Evolutionary conservation across 1,284 basidiomycete genomes (phyloP), one percentile per base, ranked within the genome.

Genomic region (Tilletia horrida): DNA sequence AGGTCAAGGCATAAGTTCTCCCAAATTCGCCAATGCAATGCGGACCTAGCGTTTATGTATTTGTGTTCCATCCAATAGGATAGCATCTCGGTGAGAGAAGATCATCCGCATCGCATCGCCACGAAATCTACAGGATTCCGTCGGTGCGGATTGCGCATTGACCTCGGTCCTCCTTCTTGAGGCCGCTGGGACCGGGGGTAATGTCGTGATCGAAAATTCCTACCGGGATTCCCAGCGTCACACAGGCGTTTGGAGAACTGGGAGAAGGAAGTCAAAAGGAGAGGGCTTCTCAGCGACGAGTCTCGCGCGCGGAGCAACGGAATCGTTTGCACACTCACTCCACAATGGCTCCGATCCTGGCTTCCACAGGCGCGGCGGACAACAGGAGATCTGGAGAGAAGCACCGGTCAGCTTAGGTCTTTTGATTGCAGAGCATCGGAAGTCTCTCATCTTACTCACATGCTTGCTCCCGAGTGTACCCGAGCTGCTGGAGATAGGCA

Each of bases 171-270:
- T 83, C 84, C 80, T 18, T 48, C 45, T 85, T 87, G 67, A 82
- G 83, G 1, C 88, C 88, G 23, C 88, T 85, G 3, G 85, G 85
- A 67, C 85, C 86, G 0, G 89, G 89, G 16, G 88, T 78, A 71
- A 89, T 89, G 76, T 89, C 87, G 86, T 88, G 85, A 65, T 90
- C 88, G 74, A 90, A 91, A 71, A 90, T 90, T 7, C 86, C 88
- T 27, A 87, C 84, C 1, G 89, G 89, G 2, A 90, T 84, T 0
- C 85, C 88, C 48, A 91, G 83, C 0, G 89, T 90, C 1, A 90
- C 89, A 74, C 89, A 90, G 0, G 89, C 89, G 71, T 90, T 91
- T 1, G 89, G 89, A 2, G 88, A 88, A 79, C 68, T 66, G 61
- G 16, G 21, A 64, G 9, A 18, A 9, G 14, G 35, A 40, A 40